Percentiles rank a stretch among this genome's conserved stretches.
phyloP scores from a whole-genome alignment of 192 early-diverging fungal genomes.

The Podila horticola region DNA sequence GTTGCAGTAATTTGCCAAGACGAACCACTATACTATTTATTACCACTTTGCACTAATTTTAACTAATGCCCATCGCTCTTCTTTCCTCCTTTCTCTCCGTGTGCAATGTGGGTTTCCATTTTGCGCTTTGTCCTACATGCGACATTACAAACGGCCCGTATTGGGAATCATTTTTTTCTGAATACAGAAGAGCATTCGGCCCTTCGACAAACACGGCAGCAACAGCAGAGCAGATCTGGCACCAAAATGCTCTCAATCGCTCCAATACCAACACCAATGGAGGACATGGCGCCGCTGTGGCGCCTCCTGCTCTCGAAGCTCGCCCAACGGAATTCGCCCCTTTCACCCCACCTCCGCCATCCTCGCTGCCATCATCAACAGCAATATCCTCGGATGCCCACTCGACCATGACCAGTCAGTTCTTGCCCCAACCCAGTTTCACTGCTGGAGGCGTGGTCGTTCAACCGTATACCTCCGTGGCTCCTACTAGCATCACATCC shows the following conservation, averaged over 20 bases:
- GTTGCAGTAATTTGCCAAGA: not conserved
- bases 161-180: not conserved
- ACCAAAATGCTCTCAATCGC: not conserved
- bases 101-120: not conserved
- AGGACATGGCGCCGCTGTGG: no score
- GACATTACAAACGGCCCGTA: not conserved
- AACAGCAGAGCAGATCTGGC: not conserved
- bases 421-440: not conserved
- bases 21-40: not conserved
- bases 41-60: not conserved
- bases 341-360: not conserved
- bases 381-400: not conserved
- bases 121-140: not conserved
- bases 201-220: not conserved
- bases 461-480: no score
- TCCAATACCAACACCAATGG: not conserved
- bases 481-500: not conserved
- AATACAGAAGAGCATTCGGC: not conserved
- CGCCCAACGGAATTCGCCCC: not conserved
- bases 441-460: not conserved
- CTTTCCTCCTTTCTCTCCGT: slow-evolving; percentile 1
- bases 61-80: not conserved
- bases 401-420: not conserved
- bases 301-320: not conserved
- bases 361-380: not conserved